These are phyloP conservation scores for Coelastrella sp. DNA, from an alignment of 139 green algal genomes.

Conservation along the genomic window DNA sequence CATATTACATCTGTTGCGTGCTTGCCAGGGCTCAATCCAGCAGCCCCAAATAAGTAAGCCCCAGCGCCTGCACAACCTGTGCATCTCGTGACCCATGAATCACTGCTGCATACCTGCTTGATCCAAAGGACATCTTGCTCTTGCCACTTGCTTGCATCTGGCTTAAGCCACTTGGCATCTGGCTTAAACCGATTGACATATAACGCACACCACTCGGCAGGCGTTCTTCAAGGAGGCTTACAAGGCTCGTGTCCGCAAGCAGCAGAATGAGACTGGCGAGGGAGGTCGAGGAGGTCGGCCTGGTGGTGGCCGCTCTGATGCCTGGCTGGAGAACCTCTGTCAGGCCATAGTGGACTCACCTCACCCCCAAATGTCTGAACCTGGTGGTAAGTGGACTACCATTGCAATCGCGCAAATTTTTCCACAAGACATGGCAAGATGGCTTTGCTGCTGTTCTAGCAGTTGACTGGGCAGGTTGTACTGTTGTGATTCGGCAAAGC, in stretches of 20 bases:
- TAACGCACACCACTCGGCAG: constrained; percentile 11
- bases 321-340: constrained; percentile 50
- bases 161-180: no score
- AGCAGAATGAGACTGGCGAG: not conserved
- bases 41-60: no score
- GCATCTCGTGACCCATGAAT: not conserved
- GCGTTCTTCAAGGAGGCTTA: constrained; percentile 53
- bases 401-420: no score
- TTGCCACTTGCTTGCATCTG: not conserved
- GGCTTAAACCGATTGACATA: not conserved
- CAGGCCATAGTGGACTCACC: constrained; percentile 26
- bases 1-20: not conserved
- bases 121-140: not conserved
- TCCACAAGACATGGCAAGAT: no score
- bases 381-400: not conserved
- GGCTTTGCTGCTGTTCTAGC: no score
- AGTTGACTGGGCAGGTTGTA: no score
- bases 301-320: not conserved
- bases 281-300: not conserved
- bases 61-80: not conserved
- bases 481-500: no score
- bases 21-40: not conserved
- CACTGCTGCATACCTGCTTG: not conserved
- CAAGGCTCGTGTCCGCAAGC: constrained; percentile 44
- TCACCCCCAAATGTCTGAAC: not conserved